Evolutionary conservation across 1,284 basidiomycete species (phyloP).

Genomic region (Heimioporus retisporus): DNA sequence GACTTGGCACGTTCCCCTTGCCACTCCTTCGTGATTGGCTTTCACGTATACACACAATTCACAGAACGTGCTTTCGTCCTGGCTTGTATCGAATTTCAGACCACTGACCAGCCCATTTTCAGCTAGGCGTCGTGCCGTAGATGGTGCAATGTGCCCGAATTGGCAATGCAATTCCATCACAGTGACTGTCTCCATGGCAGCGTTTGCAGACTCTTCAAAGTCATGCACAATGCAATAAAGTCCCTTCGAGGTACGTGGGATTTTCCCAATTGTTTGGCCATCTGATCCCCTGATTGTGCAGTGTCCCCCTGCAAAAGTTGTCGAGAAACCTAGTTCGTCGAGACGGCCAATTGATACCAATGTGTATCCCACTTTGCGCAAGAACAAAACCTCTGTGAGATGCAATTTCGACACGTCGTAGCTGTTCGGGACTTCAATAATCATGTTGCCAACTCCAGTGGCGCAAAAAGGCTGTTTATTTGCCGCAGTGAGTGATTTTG

Average conservation of each 20-base stretch:
- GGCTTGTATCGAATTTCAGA: background rate
- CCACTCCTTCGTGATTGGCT: background rate
- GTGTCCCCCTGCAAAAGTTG: conserved; percentile 38
- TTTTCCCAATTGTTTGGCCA: conserved; percentile 30
- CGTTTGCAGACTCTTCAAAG: background rate
- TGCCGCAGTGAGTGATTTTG: conserved; percentile 43
- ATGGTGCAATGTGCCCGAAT: conserved; percentile 48
- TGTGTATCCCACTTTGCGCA: conserved; percentile 46
- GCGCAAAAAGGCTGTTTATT: conserved; percentile 48
- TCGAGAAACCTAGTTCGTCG: conserved; percentile 42
- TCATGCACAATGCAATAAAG: conserved; percentile 12
- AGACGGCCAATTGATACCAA: conserved; percentile 48
- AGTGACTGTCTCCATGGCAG: conserved; percentile 30
- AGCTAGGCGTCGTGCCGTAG: background rate
- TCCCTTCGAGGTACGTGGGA: conserved; percentile 18
- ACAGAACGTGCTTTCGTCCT: background rate
- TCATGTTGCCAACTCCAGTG: conserved; percentile 46
- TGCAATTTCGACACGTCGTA: conserved; percentile 31
- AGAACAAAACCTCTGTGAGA: conserved; percentile 48
- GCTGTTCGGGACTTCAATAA: conserved; percentile 50
- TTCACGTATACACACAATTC: background rate
- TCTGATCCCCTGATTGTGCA: conserved; percentile 38
- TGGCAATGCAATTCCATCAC: conserved; percentile 45
- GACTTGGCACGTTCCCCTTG: background rate
- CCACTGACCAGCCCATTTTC: background rate